Evolutionary conservation across 306 rosid genomes (phyloP).

Genomic region (Erythrophleum fordii): DNA sequence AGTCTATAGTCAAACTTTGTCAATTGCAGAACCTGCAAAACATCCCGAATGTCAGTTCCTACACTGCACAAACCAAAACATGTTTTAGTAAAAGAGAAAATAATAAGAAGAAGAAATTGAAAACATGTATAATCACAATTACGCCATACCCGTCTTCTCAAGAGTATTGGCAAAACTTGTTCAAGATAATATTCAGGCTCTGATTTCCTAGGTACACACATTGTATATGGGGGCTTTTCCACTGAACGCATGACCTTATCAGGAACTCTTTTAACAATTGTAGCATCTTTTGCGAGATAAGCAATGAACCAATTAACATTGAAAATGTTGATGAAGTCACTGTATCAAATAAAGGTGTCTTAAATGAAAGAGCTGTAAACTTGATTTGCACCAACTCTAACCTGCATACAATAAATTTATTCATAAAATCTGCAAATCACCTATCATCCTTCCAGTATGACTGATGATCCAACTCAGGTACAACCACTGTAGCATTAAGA

Average conservation of each 20-base stretch:
- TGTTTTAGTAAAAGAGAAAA: not conserved
- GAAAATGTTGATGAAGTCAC: conserved; percentile 84
- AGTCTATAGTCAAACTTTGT: conserved; percentile 98
- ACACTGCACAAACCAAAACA: conserved; percentile 19
- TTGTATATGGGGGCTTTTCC: conserved; percentile 98
- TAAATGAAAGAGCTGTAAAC: conserved; percentile 32
- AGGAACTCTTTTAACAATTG: conserved; percentile 88
- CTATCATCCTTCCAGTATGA: conserved; percentile 97
- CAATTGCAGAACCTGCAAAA: conserved; percentile 88
- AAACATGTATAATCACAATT: not conserved
- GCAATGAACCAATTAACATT: conserved; percentile 92
- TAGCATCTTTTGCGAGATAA: conserved; percentile 86
- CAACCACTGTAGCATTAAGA: conserved; percentile 95
- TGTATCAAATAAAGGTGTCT: conserved; percentile 45
- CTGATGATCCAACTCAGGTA: conserved; percentile 96
- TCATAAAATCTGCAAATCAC: conserved; percentile 47
- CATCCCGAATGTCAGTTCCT: conserved; percentile 36
- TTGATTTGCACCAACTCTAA: conserved; percentile 21
- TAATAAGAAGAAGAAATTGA: conserved; percentile 3
- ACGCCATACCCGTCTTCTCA: conserved; percentile 75
- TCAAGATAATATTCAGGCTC: conserved; percentile 95
- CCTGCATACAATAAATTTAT: not conserved
- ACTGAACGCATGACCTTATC: conserved; percentile 84
- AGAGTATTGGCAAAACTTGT: conserved; percentile 93
- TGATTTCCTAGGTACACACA: conserved; percentile 98